Base-by-base conservation (phyloP, 2,329 filamentous ascomycete species). In the Xylaria digitata region DNA sequence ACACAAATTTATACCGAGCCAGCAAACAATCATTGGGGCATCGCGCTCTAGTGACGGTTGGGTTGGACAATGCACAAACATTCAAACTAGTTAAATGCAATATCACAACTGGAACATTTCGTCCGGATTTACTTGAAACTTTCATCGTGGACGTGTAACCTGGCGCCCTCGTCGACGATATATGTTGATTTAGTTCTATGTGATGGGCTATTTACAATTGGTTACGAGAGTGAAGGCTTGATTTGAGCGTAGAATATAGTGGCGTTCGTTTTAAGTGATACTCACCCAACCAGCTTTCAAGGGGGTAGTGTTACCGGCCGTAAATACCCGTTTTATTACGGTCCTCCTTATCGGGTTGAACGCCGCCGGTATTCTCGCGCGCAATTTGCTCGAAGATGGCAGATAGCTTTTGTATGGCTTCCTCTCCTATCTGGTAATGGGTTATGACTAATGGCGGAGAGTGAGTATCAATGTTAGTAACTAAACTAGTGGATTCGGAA, bases 391-490 rank as follows among this genome's bases (percentile, higher is more conserved):
- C 75, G 73, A 87, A 86, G 7, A 86, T 78, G 37, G 77, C 75
- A 23, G 81, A 81, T 19, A 87, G 73, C 57, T 80, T 80, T 45
- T 75, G 70, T 53, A 90, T 81, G 1, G 86, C 87, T 72, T 87
- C 86, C 43, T 89, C 84, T 13, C 85, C 85, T 63, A 90, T 86
- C 80, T 91, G 77, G 56, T 75, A 75, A 23, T 71, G 77, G 55
- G 71, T 78, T 74, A 77, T 80, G 37, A 79, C 68, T 70, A 32
- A 30, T n/a, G 26, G 26, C 1, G 26, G 26, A 2, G 2, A 58
- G 13, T 6, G 9, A 53, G 17, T 1, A 17, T 26, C 3, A 5
- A 3, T 26, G 26, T 65, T 32, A 61, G 62, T 34, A 26, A 55
- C 34, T 0, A 19, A 26, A 50, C 6, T 4, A 21, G 54, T 52